Conservation (phyloP, 2,329 filamentous ascomycete genomes). For the Endoconidiophora polonica region DNA sequence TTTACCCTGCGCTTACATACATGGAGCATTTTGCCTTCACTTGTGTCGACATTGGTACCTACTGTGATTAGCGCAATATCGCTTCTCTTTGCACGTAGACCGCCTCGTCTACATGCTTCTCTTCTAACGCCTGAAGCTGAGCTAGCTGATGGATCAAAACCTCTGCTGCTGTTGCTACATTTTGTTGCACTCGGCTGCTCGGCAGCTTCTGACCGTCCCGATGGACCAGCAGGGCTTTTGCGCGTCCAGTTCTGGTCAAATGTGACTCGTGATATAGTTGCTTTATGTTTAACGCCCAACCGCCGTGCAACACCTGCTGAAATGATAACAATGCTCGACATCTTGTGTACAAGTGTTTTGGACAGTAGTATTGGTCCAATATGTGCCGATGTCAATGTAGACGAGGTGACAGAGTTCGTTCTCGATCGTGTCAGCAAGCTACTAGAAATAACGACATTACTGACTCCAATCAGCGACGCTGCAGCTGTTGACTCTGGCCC, state of each 20-base stretch:
- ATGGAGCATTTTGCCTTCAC: conserved; percentile 37
- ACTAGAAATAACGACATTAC: conserved; percentile 26
- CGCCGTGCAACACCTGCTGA: conserved; percentile 41
- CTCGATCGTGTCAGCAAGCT: conserved; percentile 50
- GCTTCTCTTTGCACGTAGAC: not conserved
- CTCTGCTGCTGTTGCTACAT: conserved; percentile 33
- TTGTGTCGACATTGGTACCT: conserved; percentile 40
- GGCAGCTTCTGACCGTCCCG: conserved; percentile 20
- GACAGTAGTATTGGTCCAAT: conserved; percentile 51
- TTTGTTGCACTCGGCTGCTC: conserved; percentile 43
- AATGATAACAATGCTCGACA: conserved; percentile 44
- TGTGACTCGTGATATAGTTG: conserved; percentile 48
- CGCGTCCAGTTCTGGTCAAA: conserved; percentile 46
- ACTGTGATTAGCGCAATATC: conserved; percentile 10
- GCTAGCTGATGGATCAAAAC: conserved; percentile 12
- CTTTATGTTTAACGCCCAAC: conserved; percentile 47
- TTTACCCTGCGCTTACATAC: conserved; percentile 48
- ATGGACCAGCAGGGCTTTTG: conserved; percentile 14
- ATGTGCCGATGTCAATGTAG: conserved; percentile 25
- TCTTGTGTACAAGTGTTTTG: conserved; percentile 51
- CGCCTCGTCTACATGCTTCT: not conserved
- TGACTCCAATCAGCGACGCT: conserved; percentile 18
- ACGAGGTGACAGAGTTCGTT: conserved; percentile 29
- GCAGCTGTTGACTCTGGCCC: conserved; percentile 12
- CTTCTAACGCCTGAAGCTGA: conserved; percentile 1